phyloP scores from a whole-genome alignment of 1,139 yeast genomes.

The Debaryomyces sp. region DNA sequence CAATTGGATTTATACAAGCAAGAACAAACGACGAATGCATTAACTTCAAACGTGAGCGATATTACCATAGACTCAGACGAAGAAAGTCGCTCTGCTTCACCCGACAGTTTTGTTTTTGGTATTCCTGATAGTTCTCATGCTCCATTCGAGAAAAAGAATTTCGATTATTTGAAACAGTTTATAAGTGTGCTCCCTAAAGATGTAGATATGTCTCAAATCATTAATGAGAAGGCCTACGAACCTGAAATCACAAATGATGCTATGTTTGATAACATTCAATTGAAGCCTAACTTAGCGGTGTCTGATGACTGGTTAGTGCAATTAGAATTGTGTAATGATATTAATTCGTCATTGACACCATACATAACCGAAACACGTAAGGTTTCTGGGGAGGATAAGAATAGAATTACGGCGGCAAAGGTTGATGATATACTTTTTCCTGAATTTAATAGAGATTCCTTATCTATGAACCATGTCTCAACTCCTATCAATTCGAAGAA shows the following conservation, averaged over 20 bases:
- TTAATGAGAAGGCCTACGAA: slow-evolving; percentile 69
- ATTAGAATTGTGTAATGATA: slow-evolving; percentile 56
- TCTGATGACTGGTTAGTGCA: slow-evolving; percentile 69
- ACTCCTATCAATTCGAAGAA: slow-evolving; percentile 23
- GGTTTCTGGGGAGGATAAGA: slow-evolving; percentile 11
- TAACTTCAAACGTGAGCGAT: slow-evolving; percentile 32
- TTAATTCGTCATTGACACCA: slow-evolving; percentile 51
- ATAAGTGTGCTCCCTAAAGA: slow-evolving; percentile 35
- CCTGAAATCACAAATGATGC: slow-evolving; percentile 50
- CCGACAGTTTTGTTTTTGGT: slow-evolving; percentile 26
- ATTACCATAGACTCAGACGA: slow-evolving; percentile 33
- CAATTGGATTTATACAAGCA: slow-evolving; percentile 26
- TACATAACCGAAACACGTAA: slow-evolving; percentile 16
- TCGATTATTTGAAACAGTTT: slow-evolving; percentile 39
- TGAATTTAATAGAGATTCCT: slow-evolving; percentile 39
- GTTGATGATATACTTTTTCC: slow-evolving; percentile 60
- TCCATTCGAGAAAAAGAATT: slow-evolving; percentile 17
- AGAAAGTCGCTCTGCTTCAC: not conserved
- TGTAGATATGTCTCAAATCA: slow-evolving; percentile 41
- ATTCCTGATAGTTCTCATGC: slow-evolving; percentile 11
- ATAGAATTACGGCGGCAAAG: slow-evolving; percentile 27
- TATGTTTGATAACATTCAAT: slow-evolving; percentile 34
- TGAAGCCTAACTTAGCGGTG: slow-evolving; percentile 44
- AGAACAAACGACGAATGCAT: slow-evolving; percentile 18
- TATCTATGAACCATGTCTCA: slow-evolving; percentile 22